These are phyloP conservation scores for Yamadazyma philogaea DNA, from an alignment of 805 yeast genomes.

Conservation along the genomic window DNA sequence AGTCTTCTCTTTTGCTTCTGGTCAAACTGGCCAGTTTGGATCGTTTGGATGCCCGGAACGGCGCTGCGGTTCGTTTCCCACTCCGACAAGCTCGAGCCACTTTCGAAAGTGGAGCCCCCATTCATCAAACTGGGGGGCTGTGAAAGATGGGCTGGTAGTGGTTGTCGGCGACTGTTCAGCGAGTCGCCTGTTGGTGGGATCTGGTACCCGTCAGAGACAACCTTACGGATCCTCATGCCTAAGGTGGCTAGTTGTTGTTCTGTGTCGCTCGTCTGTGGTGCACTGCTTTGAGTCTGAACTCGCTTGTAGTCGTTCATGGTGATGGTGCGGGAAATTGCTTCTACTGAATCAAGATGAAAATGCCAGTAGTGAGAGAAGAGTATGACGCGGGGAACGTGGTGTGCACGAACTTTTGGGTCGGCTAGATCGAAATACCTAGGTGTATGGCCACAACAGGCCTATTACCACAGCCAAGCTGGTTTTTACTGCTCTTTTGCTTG, in stretches of 20 bases:
- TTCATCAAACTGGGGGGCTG: constrained; percentile 46
- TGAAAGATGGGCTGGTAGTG: constrained; percentile 39
- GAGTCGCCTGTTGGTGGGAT: constrained; percentile 5
- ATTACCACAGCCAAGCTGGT: too few relatives aligned
- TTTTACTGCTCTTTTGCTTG: too few relatives aligned
- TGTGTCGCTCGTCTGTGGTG: background rate
- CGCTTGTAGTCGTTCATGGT: constrained; percentile 13
- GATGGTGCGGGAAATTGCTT: background rate
- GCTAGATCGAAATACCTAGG: too few relatives aligned
- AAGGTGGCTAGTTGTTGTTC: constrained; percentile 45
- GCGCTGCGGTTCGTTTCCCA: constrained; percentile 1
- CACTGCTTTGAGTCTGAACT: background rate
- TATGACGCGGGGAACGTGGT: too few relatives aligned
- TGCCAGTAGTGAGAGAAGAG: too few relatives aligned
- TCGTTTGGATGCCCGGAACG: background rate
- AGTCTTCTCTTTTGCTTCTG: constrained; percentile 5
- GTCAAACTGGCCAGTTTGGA: constrained; percentile 1
- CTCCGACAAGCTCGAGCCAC: constrained; percentile 17
- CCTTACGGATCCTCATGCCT: constrained; percentile 71
- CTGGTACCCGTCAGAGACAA: constrained; percentile 60
- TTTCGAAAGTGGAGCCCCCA: constrained; percentile 41
- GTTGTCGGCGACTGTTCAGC: constrained; percentile 23
- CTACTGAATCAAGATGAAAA: too few relatives aligned
- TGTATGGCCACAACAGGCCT: too few relatives aligned
- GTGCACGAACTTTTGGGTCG: too few relatives aligned